Base-by-base conservation (phyloP, 306 rosid genomes). In the Rosa lucieae region DNA sequence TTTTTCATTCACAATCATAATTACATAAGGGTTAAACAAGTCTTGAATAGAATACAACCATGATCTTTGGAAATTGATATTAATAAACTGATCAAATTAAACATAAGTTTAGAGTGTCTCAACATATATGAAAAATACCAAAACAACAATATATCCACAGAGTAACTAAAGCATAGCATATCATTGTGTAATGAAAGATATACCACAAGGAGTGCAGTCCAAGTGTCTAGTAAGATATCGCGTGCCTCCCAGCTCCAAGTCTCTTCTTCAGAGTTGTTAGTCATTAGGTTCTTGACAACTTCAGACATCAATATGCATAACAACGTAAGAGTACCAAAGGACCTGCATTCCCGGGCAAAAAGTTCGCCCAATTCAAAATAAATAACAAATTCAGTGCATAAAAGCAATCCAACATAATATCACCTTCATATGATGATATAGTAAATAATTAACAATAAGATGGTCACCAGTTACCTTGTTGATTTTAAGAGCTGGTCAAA, bases 191-290 rank as follows among this genome's bases (percentile, higher is more conserved):
- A n/a, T 10, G 17, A 43, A 78, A 77, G 15, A 78, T 70, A 72
- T 92, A 94, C 97, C 94, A 67, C 85, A 40, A 94, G 95, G 81
- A 92, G 88, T 78, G 93, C 90, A 58, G 94, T 85, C 99, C 99
- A 94, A 44, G 92, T 86, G 82, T 94, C 99, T 78, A 94, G 82
- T 78, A 94, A 83, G 72, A 89, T 81, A 84, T 94, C 99, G 42
- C 99, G 99, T 69, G 99, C 97, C 85, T 87, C 93, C 94, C 94
- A 92, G 75, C 97, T 91, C 99, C 99, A 94, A 15, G 88, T 89
- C 86, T 89, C 97, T 80, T 94, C 97, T 44, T 91, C 97, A 17
- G 88, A 83, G 87, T 82, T 79, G 70, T 77, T 83, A 83, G 87
- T 84, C 90, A 84, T 81, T 77, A 89, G 90, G 88, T 81, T 89